phyloP scores from a whole-genome alignment of 1,139 yeast species.

The Candida buenavistaensis region DNA sequence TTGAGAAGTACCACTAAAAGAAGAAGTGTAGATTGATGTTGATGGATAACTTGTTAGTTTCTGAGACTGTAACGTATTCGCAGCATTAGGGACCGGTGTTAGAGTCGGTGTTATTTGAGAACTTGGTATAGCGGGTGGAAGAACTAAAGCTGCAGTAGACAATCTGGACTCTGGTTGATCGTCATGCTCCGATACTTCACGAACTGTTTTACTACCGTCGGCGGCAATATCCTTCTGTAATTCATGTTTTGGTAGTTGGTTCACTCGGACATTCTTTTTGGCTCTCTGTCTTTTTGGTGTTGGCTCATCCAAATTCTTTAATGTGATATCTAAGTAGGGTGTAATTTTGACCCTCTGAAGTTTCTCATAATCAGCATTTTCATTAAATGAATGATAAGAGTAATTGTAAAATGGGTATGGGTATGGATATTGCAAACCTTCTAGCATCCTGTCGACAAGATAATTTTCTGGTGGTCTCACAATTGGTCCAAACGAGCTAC shows the following conservation, averaged over 20 bases:
- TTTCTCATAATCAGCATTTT: slow-evolving; percentile 28
- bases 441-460: slow-evolving; percentile 35
- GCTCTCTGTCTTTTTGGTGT: slow-evolving; percentile 10
- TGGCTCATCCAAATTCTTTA: slow-evolving; percentile 18
- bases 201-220: slow-evolving; percentile 7
- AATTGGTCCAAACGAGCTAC: slow-evolving; percentile 41
- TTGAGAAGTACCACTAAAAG: too few relatives aligned
- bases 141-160: background rate
- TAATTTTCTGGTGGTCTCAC: slow-evolving; percentile 44
- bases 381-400: slow-evolving; percentile 42
- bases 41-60: too few relatives aligned
- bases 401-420: slow-evolving; percentile 50
- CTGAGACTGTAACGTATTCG: too few relatives aligned
- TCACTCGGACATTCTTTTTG: background rate
- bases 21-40: too few relatives aligned
- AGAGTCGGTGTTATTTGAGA: background rate
- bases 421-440: slow-evolving; percentile 47
- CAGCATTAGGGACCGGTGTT: too few relatives aligned
- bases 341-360: slow-evolving; percentile 27
- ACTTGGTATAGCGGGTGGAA: background rate
- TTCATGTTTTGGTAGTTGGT: too few relatives aligned
- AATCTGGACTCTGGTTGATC: slow-evolving; percentile 5
- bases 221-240: too few relatives aligned
- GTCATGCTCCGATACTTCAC: slow-evolving; percentile 10
- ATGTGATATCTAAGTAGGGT: slow-evolving; percentile 41